Conservation (phyloP, 495 filamentous ascomycete species). For the Tuber magnatum region DNA sequence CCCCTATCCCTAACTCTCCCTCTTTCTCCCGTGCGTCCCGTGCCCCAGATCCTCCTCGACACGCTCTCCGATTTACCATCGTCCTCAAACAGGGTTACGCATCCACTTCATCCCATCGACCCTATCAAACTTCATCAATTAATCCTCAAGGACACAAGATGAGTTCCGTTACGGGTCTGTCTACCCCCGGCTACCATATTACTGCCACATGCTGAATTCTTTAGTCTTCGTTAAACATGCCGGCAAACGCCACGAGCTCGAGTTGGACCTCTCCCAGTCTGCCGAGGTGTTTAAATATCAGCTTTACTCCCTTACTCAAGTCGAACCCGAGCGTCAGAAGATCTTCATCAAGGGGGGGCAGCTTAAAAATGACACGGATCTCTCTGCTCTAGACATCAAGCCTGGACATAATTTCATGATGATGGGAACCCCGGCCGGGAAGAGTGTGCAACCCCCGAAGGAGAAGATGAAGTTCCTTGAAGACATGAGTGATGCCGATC, state of each 20-base stretch:
- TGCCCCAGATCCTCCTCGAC: background rate
- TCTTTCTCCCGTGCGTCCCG: background rate
- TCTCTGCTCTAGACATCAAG: conserved; percentile 77
- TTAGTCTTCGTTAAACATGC: conserved; percentile 89
- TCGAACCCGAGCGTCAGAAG: conserved; percentile 94
- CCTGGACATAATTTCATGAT: conserved; percentile 85
- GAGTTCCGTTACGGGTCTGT: background rate
- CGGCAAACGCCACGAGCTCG: conserved; percentile 88
- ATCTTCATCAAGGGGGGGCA: conserved; percentile 88
- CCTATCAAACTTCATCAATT: background rate
- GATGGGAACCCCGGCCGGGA: conserved; percentile 77
- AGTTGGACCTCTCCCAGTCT: conserved; percentile 73
- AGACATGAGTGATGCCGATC: conserved; percentile 95
- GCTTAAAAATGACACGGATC: conserved; percentile 86
- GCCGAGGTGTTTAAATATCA: conserved; percentile 94
- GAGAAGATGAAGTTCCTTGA: conserved; percentile 83
- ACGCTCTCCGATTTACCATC: background rate
- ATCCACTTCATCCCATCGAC: background rate
- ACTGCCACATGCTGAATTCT: conserved; percentile 24
- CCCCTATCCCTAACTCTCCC: background rate
- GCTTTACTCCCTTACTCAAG: conserved; percentile 86
- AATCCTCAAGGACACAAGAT: background rate
- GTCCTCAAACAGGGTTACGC: background rate
- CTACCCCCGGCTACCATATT: background rate
- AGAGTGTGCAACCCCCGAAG: conserved; percentile 61